phyloP scores from a whole-genome alignment of 495 filamentous ascomycete species.

The Paragyromitra xinjiangensis region DNA sequence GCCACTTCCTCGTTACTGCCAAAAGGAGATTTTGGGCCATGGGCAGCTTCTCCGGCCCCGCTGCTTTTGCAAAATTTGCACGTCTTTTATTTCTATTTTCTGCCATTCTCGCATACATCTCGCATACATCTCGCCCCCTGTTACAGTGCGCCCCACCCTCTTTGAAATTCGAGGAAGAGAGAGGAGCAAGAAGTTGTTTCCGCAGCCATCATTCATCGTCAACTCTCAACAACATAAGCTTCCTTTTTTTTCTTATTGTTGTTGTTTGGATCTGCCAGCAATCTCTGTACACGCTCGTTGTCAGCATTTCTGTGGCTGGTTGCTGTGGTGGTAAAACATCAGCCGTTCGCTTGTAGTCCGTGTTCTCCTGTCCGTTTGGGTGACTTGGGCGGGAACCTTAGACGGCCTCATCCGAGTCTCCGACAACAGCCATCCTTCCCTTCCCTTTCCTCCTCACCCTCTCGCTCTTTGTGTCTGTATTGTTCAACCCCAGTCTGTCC shows the following conservation, averaged over 20 bases:
- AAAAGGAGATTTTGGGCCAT: conserved; percentile 15
- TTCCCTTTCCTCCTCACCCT: conserved; percentile 37
- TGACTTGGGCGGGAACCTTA: conserved; percentile 44
- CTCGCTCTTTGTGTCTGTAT: conserved; percentile 39
- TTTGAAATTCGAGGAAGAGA: conserved; percentile 26
- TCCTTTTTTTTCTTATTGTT: conserved; percentile 2
- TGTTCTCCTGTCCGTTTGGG: conserved; percentile 53
- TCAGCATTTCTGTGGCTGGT: conserved; percentile 40
- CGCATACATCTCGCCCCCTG: conserved; percentile 8
- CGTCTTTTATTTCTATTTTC: conserved; percentile 33
- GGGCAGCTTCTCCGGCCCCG: conserved; percentile 27
- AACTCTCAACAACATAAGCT: conserved; percentile 21
- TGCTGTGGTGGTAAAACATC: conserved; percentile 36
- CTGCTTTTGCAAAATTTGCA: conserved; percentile 46
- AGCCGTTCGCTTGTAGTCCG: conserved; percentile 38
- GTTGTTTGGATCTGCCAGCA: conserved; percentile 11
- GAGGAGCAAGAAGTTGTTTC: conserved; percentile 20
- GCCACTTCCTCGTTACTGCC: conserved; percentile 22
- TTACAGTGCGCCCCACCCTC: conserved; percentile 25
- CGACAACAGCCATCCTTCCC: conserved; percentile 32
- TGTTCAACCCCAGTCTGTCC: conserved; percentile 52
- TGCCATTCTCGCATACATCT: conserved; percentile 27
- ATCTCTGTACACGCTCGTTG: conserved; percentile 25
- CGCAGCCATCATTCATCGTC: conserved; percentile 24
- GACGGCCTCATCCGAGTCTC: conserved; percentile 46